Evolutionary conservation across 495 filamentous ascomycete species (phyloP).

Genomic region (Bacidia gigantensis): DNA sequence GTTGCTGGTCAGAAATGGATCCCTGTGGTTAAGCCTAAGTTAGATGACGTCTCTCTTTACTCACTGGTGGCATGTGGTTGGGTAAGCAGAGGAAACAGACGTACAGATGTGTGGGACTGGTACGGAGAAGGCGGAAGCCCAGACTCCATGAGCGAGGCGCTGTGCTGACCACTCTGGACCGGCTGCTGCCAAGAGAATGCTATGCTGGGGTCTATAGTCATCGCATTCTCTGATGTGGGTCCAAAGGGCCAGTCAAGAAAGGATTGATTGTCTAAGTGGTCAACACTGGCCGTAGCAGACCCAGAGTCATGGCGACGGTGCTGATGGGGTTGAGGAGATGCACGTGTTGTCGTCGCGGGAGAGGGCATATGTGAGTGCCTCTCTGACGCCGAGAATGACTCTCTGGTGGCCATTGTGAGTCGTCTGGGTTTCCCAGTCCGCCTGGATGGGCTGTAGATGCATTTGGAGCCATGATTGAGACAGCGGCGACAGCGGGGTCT

Average conservation of each 20-base stretch:
- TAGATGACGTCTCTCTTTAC: background rate
- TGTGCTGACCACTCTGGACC: no score
- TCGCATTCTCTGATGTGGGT: background rate
- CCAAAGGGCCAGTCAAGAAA: background rate
- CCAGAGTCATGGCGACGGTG: background rate
- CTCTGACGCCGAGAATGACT: background rate
- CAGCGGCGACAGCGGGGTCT: constrained; percentile 22
- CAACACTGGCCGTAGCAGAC: background rate
- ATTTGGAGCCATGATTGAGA: constrained; percentile 14
- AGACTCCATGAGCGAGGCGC: no score
- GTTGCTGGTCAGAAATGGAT: background rate
- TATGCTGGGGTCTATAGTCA: background rate
- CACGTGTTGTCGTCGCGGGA: background rate
- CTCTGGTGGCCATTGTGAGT: background rate
- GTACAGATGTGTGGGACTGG: no score
- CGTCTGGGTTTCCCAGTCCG: constrained; percentile 13
- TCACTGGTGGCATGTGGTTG: no score
- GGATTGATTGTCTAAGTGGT: background rate
- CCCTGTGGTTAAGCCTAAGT: background rate
- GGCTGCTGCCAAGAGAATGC: background rate
- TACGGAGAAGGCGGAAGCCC: no score
- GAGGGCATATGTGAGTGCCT: background rate
- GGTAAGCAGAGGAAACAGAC: no score
- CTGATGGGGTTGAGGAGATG: background rate
- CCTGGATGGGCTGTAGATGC: constrained; percentile 20